phyloP scores from a whole-genome alignment of 1,139 yeast genomes.

The Hanseniaspora gamundiae region DNA sequence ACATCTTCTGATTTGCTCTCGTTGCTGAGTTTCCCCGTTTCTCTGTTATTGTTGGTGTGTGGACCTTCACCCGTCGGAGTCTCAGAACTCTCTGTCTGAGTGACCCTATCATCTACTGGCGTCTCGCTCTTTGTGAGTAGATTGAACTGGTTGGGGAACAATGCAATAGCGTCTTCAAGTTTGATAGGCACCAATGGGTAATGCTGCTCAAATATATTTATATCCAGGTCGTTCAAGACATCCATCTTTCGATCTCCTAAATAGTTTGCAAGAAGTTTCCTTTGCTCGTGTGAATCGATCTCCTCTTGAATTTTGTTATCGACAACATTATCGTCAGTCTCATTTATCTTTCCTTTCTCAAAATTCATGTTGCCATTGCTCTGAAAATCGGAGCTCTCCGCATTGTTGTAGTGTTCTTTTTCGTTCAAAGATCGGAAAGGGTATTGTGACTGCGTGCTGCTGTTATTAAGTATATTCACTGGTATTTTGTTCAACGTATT shows the following conservation, averaged over 20 bases:
- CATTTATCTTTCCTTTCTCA: no score
- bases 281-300: conserved; percentile 3
- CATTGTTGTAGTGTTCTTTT: background rate
- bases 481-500: conserved; percentile 16
- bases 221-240: conserved; percentile 4
- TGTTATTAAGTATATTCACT: conserved; percentile 12
- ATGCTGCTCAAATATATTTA: conserved; percentile 9
- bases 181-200: conserved; percentile 7
- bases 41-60: no score
- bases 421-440: background rate
- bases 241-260: conserved; percentile 5
- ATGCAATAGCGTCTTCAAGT: background rate
- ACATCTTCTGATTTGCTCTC: no score
- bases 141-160: no score
- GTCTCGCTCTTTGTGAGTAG: no score
- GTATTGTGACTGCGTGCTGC: background rate
- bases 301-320: conserved; percentile 1
- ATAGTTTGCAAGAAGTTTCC: conserved; percentile 6
- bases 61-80: no score
- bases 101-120: no score
- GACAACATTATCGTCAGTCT: background rate
- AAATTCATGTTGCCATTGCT: no score
- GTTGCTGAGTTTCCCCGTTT: no score
- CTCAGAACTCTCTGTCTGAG: no score
- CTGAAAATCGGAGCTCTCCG: no score